Evolutionary conservation across 345 rosid species (phyloP).

Genomic region (Eucalyptus coolabah): DNA sequence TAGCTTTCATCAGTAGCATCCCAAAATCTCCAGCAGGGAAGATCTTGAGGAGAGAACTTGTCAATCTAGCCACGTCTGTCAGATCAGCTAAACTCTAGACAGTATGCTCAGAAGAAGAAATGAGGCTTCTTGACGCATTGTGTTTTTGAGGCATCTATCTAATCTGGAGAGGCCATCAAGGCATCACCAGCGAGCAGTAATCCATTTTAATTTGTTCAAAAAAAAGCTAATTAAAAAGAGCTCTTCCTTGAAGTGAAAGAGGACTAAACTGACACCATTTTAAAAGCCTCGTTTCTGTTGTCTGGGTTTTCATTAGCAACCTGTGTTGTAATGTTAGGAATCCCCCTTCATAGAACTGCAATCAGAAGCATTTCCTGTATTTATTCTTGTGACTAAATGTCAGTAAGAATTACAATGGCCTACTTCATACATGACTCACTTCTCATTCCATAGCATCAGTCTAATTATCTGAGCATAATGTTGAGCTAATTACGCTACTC

Average conservation of each 20-base stretch:
- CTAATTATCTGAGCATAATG: neutral
- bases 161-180: neutral
- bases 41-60: slow-evolving; percentile 67
- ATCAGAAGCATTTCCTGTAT: neutral
- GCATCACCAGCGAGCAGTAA: neutral
- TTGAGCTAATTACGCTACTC: neutral
- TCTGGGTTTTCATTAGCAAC: neutral
- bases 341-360: neutral
- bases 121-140: neutral
- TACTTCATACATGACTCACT: neutral
- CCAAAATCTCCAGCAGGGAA: slow-evolving; percentile 79
- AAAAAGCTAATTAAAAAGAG: neutral
- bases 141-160: neutral
- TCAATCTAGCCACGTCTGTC: slow-evolving; percentile 18
- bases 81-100: neutral
- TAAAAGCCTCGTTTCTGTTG: neutral
- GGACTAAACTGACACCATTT: neutral
- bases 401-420: neutral
- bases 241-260: neutral
- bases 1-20: slow-evolving; percentile 56
- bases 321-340: neutral
- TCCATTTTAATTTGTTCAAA: neutral
- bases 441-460: neutral
- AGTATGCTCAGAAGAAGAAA: neutral
- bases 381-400: neutral